Evolutionary conservation across 2,329 filamentous ascomycete species (phyloP), one percentile per base, ranked within the genome.

Genomic region (Diaporthe vexans): DNA sequence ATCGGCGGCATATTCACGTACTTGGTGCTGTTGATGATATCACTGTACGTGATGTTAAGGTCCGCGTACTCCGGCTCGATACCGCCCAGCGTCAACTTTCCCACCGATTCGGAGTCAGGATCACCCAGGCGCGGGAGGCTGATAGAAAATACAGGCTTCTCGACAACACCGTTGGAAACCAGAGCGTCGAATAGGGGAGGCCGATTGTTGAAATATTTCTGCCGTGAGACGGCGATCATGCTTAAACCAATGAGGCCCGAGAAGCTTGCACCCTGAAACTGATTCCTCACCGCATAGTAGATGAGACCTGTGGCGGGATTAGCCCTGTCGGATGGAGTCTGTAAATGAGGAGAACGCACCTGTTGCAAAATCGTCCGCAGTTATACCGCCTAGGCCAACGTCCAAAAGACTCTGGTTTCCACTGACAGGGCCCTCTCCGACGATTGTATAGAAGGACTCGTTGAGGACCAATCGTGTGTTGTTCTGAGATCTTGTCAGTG

Each of bases 1-100:
- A 2, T 65, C 11, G 13, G 3, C 4, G 10, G 26, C 15, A 65
- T n/a, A 19, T 52, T 17, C 37, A 17, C 29, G 3, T 37, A 67
- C 61, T 67, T 52, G 35, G 61, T 67, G 19, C 61, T 67, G 29
- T 67, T 67, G 43, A 52, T 67, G 29, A 67, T 67, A 67, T 67
- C 61, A 52, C 61, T 52, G 21, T 67, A 67, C 2, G 61, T 67
- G 61, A 67, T 67, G 29, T 67, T 52, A 29, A 67, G 61, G 7
- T n/a, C 61, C 3, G 61, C 61, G 8, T 67, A 67, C 46, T n/a
- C 61, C 13, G 61, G 61, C 29, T 67, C 61, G 21, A 67, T 67
- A 3, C 10, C 61, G 21, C 61, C 61, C 21, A 67, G 35, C 7
- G 61, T 67, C 29, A 67, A 26, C 33, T 67, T 67, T 29, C 61